These are phyloP conservation scores for Rhodocollybia butyracea DNA, from an alignment of 768 basidiomycete genomes.

Conservation along the genomic window DNA sequence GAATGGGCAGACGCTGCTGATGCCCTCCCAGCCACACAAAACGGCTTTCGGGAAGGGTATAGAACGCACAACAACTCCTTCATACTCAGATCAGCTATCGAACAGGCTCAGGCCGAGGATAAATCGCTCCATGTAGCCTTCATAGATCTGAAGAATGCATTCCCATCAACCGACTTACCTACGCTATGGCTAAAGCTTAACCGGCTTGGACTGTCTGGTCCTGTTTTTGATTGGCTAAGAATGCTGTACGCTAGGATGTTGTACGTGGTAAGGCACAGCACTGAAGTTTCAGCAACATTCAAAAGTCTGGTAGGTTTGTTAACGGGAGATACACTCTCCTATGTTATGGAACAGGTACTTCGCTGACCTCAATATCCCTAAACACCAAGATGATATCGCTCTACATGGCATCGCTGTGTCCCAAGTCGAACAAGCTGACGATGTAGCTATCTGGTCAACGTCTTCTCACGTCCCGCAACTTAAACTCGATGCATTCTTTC, in stretches of 20 bases:
- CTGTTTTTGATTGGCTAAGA: background rate
- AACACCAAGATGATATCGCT: too few relatives aligned
- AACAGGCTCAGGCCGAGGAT: background rate
- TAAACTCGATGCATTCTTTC: too few relatives aligned
- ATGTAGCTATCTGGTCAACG: too few relatives aligned
- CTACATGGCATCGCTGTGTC: too few relatives aligned
- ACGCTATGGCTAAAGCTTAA: background rate
- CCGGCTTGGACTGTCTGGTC: background rate
- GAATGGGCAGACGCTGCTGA: background rate
- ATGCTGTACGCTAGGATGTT: background rate
- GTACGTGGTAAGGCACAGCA: background rate
- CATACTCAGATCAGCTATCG: background rate
- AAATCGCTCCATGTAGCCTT: background rate
- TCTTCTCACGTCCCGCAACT: too few relatives aligned
- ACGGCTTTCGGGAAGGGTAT: background rate
- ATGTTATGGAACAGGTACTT: too few relatives aligned
- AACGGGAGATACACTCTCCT: background rate
- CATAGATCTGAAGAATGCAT: background rate
- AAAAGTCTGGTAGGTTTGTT: background rate
- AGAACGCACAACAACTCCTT: background rate
- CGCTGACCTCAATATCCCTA: too few relatives aligned
- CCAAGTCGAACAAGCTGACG: too few relatives aligned
- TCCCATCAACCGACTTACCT: background rate
- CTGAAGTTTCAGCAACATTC: background rate
- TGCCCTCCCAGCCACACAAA: background rate